Percentiles rank a stretch among this genome's conserved stretches.
These are phyloP conservation scores for Xylaria sp. DNA, from an alignment of 2,329 filamentous ascomycete species.

Conservation along the genomic window DNA sequence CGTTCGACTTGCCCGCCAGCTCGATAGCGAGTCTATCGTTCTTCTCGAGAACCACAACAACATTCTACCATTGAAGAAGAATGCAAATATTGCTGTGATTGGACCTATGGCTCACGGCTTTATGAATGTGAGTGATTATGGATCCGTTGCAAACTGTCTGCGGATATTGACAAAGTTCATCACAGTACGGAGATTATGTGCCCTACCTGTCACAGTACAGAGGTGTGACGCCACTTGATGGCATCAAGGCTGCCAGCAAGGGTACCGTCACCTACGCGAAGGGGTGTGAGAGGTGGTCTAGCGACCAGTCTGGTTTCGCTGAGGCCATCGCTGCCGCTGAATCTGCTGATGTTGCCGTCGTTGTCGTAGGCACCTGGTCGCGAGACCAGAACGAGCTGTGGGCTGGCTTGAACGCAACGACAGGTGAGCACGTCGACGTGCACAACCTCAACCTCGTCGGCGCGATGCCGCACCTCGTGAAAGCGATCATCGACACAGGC, in stretches of 20 bases:
- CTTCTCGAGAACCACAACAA: conserved; percentile 68
- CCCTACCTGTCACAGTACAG: conserved; percentile 71
- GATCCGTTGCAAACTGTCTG: background rate
- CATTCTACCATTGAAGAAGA: conserved; percentile 66
- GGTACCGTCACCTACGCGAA: conserved; percentile 73
- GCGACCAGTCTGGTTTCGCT: conserved; percentile 72
- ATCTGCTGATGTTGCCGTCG: conserved; percentile 76
- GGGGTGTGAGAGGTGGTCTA: conserved; percentile 79
- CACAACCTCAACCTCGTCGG: conserved; percentile 73
- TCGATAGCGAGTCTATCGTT: conserved; percentile 73
- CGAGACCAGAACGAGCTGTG: conserved; percentile 78
- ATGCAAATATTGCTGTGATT: conserved; percentile 77
- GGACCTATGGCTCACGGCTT: conserved; percentile 79
- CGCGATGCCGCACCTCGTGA: conserved; percentile 73
- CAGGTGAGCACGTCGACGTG: conserved; percentile 78
- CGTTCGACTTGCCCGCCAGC: conserved; percentile 67
- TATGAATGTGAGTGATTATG: conserved; percentile 67
- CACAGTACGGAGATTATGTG: conserved; percentile 77
- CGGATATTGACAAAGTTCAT: conserved; percentile 12
- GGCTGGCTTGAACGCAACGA: conserved; percentile 77
- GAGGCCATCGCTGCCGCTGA: conserved; percentile 74
- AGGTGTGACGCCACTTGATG: conserved; percentile 76
- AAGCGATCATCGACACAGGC: conserved; percentile 73
- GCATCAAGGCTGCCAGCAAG: conserved; percentile 70
- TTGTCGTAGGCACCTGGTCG: conserved; percentile 80